phyloP scores from a whole-genome alignment of 495 filamentous ascomycete genomes.

The Podospora pseudopauciseta region DNA sequence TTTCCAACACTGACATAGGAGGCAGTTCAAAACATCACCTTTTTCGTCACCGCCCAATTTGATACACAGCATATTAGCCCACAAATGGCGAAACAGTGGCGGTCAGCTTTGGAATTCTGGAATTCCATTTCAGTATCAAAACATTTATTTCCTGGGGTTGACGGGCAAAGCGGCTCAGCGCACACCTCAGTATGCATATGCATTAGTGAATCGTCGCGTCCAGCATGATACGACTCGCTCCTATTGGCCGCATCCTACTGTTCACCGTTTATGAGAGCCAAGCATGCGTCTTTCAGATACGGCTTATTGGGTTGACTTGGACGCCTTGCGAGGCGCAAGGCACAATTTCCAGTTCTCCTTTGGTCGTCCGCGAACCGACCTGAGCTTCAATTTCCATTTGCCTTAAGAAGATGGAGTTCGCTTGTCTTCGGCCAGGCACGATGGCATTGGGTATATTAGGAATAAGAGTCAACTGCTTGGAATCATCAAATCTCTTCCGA shows the following conservation, averaged over 20 bases:
- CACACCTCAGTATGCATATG: background rate
- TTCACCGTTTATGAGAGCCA: background rate
- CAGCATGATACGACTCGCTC: background rate
- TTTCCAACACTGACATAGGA: too few relatives aligned
- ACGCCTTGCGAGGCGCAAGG: background rate
- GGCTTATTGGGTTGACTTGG: conserved; percentile 1
- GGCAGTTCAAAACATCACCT: too few relatives aligned
- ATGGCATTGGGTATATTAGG: background rate
- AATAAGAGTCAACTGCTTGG: background rate
- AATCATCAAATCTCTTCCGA: background rate
- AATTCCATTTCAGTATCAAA: background rate
- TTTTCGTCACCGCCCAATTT: background rate
- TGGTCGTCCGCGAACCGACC: background rate
- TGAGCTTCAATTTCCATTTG: background rate
- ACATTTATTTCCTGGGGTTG: background rate
- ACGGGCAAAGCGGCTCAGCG: background rate
- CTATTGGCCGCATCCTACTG: background rate
- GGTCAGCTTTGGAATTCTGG: background rate
- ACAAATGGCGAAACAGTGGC: background rate
- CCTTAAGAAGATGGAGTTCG: background rate
- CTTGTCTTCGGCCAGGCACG: background rate
- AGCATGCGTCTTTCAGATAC: background rate
- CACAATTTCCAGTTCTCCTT: background rate
- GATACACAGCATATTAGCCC: background rate
- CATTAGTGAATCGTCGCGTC: conserved; percentile 4